These are phyloP conservation scores for Hyaloscypha finlandica DNA, from an alignment of 495 filamentous ascomycete genomes.

Conservation along the genomic window DNA sequence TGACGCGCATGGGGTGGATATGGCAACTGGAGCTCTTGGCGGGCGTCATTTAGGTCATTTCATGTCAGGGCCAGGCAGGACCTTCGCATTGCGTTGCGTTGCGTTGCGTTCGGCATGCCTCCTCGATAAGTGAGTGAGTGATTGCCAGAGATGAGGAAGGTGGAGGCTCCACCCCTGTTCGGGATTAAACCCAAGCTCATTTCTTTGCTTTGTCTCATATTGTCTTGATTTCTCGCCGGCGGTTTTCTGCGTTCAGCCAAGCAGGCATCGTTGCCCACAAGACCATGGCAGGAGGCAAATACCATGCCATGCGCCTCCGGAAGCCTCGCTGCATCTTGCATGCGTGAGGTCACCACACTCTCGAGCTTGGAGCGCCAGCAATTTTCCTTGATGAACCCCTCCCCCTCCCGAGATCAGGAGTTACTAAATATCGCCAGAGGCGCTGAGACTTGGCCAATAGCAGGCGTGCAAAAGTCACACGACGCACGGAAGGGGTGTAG, in stretches of 20 bases:
- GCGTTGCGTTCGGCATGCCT: not conserved
- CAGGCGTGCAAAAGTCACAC: not conserved
- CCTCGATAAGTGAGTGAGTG: constrained; percentile 6
- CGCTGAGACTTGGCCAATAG: constrained; percentile 1
- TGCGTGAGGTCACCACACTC: not conserved
- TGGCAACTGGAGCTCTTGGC: constrained; percentile 1
- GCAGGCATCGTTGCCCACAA: constrained; percentile 1
- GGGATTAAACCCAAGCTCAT: constrained; percentile 1
- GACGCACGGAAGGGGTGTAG: constrained; percentile 8
- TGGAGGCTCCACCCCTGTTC: not conserved
- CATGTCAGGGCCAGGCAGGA: constrained; percentile 10
- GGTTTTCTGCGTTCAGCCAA: constrained; percentile 3
- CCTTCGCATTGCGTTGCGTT: constrained; percentile 6
- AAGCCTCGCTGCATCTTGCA: not conserved
- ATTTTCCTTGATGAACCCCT: not conserved
- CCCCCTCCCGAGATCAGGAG: not conserved
- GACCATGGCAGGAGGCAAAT: not conserved
- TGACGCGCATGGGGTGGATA: constrained; percentile 19
- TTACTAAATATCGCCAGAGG: not conserved
- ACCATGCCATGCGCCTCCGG: not conserved
- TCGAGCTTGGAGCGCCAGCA: not conserved
- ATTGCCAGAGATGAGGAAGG: not conserved
- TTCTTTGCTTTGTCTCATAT: not conserved
- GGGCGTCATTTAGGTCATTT: constrained; percentile 3
- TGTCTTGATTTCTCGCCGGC: not conserved